Base-by-base conservation (phyloP, 495 filamentous ascomycete genomes). In the Pyrenula aspistea region DNA sequence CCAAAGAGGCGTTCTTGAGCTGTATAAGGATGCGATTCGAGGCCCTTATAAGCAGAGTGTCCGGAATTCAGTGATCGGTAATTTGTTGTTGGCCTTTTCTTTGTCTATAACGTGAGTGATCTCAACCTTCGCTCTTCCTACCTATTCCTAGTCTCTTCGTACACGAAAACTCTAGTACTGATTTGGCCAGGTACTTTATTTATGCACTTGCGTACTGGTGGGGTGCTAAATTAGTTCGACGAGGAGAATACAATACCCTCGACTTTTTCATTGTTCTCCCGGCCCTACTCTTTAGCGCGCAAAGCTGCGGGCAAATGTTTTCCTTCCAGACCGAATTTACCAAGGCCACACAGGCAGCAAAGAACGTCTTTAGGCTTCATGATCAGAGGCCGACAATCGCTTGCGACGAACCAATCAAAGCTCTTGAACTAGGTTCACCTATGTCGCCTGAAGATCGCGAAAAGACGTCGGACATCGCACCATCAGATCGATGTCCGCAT, bases 341-440 rank as follows among this genome's bases (percentile, higher is more conserved):
- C 11, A 77, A 76, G 49, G 81, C 83, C 1, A 88, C 87, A 63
- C 80, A 87, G 49, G 88, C 89, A 0, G 89, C 90, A 2, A 74
- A 80, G 0, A 82, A 83, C 19, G 77, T 96, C 21, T 77, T 98
- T 0, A 79, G 82, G 22, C 87, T 94, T 3, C 84, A 91, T 60
- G 89, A 95, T 57, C 70, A 77, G 57, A 62, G 59, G 0, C 77
- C 78, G 61, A 58, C 68, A 31, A 64, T 69, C 0, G 72, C 74
- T 1, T 10, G 19, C 52, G 31, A 42, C 15, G 31, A 42, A 15
- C 31, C 31, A 8, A 42, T 42, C 31, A 42, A 15, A 4, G 15
- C 15, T 8, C 15, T 15, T 42, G 31, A 15, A 42, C 4, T 15
- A 15, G 15, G 8, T 4, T 15, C 15, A 4, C 8, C 4, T 15